Evolutionary conservation across 2,329 filamentous ascomycete genomes (phyloP).

Genomic region (Aureobasidium musti): DNA sequence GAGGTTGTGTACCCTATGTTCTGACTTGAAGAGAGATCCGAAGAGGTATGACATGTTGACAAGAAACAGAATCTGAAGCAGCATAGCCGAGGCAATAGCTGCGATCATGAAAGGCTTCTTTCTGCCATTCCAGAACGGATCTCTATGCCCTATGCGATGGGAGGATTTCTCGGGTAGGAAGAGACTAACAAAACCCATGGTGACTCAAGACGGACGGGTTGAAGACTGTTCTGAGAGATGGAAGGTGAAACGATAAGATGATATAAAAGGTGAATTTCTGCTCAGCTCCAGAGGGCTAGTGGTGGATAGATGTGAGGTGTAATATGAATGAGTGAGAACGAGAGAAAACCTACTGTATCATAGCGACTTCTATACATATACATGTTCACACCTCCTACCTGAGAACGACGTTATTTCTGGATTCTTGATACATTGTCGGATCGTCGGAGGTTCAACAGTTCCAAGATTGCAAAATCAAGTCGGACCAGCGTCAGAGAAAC

Average conservation of each 20-base stretch:
- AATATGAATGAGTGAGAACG: not conserved
- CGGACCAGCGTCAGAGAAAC: slow-evolving; percentile 14
- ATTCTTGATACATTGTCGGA: slow-evolving; percentile 7
- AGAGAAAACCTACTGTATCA: slow-evolving; percentile 9
- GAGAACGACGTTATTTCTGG: not conserved
- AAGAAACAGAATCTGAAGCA: slow-evolving; percentile 36
- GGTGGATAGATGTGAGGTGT: not conserved
- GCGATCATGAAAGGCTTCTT: slow-evolving; percentile 32
- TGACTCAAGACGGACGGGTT: not conserved
- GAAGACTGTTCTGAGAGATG: not conserved
- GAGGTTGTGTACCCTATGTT: slow-evolving; percentile 34
- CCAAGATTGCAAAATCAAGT: slow-evolving; percentile 15
- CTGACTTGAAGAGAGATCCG: slow-evolving; percentile 35
- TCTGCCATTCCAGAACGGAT: slow-evolving; percentile 31
- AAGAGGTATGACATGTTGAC: slow-evolving; percentile 36
- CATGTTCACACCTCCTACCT: not conserved
- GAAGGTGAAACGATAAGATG: not conserved
- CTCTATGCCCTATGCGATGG: slow-evolving; percentile 6
- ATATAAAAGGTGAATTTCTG: not conserved
- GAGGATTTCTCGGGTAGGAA: slow-evolving; percentile 14
- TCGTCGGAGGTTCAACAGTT: slow-evolving; percentile 8
- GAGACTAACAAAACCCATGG: slow-evolving; percentile 9
- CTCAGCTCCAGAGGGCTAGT: not conserved
- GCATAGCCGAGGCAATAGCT: slow-evolving; percentile 20
- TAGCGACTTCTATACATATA: slow-evolving; percentile 3